Conservation (phyloP, 352 stramenopile species). For the Achlya hypogyna region DNA sequence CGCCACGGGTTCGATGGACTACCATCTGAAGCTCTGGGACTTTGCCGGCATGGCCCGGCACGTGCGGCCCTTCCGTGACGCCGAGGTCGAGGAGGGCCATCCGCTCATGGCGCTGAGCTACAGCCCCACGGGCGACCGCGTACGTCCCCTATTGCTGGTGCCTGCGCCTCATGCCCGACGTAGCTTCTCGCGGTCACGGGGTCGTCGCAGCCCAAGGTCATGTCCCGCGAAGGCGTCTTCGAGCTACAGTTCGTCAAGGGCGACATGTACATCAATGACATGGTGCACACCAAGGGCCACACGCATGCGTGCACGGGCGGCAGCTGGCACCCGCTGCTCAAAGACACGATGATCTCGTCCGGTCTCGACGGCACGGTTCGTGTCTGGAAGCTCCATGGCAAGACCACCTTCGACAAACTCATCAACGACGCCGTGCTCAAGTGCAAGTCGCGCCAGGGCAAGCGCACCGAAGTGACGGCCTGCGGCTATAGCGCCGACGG, state of each 20-base stretch:
- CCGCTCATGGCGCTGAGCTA: conserved; percentile 70
- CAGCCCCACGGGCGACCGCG: conserved; percentile 62
- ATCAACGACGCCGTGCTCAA: conserved; percentile 77
- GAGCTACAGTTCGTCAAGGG: conserved; percentile 73
- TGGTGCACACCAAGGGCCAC: conserved; percentile 75
- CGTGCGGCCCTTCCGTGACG: conserved; percentile 66
- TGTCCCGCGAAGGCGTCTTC: conserved; percentile 67
- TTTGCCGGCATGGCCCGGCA: conserved; percentile 78
- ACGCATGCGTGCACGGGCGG: conserved; percentile 64
- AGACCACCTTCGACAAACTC: conserved; percentile 65
- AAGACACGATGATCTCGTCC: conserved; percentile 72
- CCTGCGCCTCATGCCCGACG: neutral
- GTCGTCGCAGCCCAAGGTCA: conserved; percentile 65
- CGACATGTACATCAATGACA: conserved; percentile 84
- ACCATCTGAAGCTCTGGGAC: conserved; percentile 81
- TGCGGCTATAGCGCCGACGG: conserved; percentile 63
- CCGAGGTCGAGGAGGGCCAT: conserved; percentile 74
- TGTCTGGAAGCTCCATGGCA: conserved; percentile 60
- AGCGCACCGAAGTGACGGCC: conserved; percentile 58
- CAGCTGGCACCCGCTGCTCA: conserved; percentile 52
- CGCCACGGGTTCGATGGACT: conserved; percentile 73
- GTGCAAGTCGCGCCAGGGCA: conserved; percentile 67
- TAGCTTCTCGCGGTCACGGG: conserved; percentile 51
- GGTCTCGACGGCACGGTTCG: conserved; percentile 73
- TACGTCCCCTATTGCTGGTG: neutral